Evolutionary conservation across 1,284 basidiomycete species (phyloP), one percentile per base, ranked within the genome.

Genomic region (Malassezia obtusa): DNA sequence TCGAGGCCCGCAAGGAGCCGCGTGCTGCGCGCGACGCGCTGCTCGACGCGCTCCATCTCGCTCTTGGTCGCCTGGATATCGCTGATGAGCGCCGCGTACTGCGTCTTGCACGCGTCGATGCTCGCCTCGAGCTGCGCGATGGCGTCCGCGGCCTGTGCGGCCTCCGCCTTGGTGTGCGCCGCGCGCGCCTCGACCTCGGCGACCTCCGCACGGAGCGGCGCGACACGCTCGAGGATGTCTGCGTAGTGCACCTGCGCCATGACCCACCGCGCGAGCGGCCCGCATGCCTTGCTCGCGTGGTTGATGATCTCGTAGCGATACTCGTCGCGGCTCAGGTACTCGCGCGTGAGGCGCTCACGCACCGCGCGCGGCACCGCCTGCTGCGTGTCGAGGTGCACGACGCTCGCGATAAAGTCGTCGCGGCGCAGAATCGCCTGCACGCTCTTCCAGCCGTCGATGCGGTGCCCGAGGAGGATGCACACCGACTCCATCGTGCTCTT

Each of bases 401-500:
- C 96, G 59, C 86, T 82, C 51, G 86, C 83, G 70, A 98, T 98
- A 77, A 99, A 99, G 76, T 96, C 90, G 63, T 98, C 95, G 35
- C 89, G 83, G 59, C 94, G 87, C 65, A 99, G 91, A 75, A 96
- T 87, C 67, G 85, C 85, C 75, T 96, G 92, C 2, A 99, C 91
- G 1, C 89, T 83, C 66, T 89, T 85, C 95, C 94, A 99, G 73
- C 84, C 86, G 64, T 98, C 91, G 66, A 94, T 87, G 12, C 22
- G 37, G 76, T 95, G 87, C 10, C 94, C 94, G n/a, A 99, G 83
- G 30, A 95, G 81, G 14, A 89, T 92, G 76, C 94, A 99, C 31
- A 95, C 92, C 1, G 90, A 95, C 73, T 99, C 94, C 92, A 99
- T 98, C 14, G 94, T 88, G 45, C 92, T 77, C 76, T 98, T 98